Evolutionary conservation across 208 protist genomes (phyloP).

Genomic region (Acanthamoeba rhysodes): DNA sequence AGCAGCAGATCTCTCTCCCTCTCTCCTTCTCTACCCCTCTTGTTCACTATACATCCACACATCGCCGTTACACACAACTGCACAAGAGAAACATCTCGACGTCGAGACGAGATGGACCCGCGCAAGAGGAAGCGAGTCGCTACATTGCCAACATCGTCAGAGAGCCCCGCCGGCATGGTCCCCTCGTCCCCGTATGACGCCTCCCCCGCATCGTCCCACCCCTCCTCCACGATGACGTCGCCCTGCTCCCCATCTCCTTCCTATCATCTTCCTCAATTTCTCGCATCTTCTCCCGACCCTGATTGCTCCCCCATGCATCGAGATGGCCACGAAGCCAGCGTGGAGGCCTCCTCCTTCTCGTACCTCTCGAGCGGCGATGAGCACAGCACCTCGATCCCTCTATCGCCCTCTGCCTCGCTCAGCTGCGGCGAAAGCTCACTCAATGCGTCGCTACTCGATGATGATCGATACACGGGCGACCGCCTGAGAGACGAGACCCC

Average conservation of each 20-base stretch:
- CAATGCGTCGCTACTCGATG: neutral
- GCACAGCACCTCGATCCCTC: neutral
- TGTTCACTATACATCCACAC: neutral
- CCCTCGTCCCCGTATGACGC: neutral
- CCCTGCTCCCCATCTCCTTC: slow-evolving; percentile 34
- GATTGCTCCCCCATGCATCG: neutral
- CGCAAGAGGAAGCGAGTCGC: slow-evolving; percentile 48
- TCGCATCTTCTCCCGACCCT: neutral
- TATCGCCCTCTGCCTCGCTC: neutral
- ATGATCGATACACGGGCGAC: slow-evolving; percentile 4
- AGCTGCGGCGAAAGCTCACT: slow-evolving; percentile 37
- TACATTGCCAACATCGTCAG: neutral
- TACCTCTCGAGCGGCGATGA: neutral
- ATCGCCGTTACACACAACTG: neutral
- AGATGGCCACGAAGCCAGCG: neutral
- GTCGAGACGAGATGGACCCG: neutral
- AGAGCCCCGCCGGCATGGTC: neutral
- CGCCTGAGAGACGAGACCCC: neutral
- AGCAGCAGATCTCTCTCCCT: neutral
- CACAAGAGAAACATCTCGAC: neutral
- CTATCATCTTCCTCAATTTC: slow-evolving; percentile 68
- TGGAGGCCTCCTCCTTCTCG: neutral
- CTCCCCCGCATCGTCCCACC: neutral
- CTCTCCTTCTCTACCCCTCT: too few relatives aligned
- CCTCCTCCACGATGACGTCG: neutral